These are phyloP conservation scores for Aureobasidium subglaciale DNA, from an alignment of 2,329 filamentous ascomycete species.

Conservation along the genomic window DNA sequence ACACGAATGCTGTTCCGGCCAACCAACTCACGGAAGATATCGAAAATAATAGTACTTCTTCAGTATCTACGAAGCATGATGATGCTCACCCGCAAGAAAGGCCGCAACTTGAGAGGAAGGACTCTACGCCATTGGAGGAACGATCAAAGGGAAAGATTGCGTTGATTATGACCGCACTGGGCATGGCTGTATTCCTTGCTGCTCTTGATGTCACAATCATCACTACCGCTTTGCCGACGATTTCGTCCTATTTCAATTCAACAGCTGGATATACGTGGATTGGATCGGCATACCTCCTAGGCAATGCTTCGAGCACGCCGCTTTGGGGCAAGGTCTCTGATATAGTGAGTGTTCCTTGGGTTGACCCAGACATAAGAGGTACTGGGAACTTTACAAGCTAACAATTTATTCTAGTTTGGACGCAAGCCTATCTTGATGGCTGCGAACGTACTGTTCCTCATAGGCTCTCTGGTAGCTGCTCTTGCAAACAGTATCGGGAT, in stretches of 20 bases:
- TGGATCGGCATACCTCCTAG: slow-evolving; percentile 45
- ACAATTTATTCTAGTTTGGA: no score
- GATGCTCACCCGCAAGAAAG: slow-evolving; percentile 16
- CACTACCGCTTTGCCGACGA: slow-evolving; percentile 55
- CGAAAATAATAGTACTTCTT: slow-evolving; percentile 17
- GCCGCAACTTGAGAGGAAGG: slow-evolving; percentile 18
- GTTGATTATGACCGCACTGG: slow-evolving; percentile 44
- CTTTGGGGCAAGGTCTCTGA: slow-evolving; percentile 59
- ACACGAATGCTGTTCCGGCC: slow-evolving; percentile 17
- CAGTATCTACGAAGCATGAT: background rate
- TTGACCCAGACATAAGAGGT: no score
- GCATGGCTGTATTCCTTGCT: slow-evolving; percentile 52
- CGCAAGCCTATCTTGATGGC: slow-evolving; percentile 55
- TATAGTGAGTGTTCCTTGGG: no score
- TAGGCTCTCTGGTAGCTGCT: slow-evolving; percentile 55
- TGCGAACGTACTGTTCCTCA: slow-evolving; percentile 55
- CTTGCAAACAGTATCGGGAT: slow-evolving; percentile 53
- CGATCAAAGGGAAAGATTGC: slow-evolving; percentile 35
- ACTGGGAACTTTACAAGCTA: no score
- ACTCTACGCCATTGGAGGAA: slow-evolving; percentile 20
- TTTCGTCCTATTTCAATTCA: slow-evolving; percentile 47
- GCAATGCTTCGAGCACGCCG: slow-evolving; percentile 44
- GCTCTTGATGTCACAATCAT: slow-evolving; percentile 58
- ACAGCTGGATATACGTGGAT: slow-evolving; percentile 48
- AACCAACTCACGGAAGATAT: slow-evolving; percentile 19